Evolutionary conservation across 2,329 filamentous ascomycete species (phyloP).

Genomic region (Fusarium sublunatum): DNA sequence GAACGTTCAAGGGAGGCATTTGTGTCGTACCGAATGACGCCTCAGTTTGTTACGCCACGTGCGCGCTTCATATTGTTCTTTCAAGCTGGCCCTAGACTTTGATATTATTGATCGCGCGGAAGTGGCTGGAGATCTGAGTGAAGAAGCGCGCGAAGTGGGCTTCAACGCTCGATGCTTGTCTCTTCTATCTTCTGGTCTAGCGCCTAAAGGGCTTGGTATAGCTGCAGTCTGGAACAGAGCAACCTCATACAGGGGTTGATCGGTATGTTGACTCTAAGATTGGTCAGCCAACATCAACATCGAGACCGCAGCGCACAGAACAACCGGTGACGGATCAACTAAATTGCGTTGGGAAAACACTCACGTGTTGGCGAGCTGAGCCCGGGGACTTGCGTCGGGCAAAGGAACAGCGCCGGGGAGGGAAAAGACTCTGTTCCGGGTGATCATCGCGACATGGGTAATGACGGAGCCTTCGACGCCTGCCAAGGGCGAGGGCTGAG

Average conservation of each 20-base stretch:
- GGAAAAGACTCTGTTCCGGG: slow-evolving; percentile 19
- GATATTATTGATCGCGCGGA: slow-evolving; percentile 7
- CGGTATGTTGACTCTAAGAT: slow-evolving; percentile 10
- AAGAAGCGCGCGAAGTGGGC: slow-evolving; percentile 4
- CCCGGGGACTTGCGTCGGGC: background rate
- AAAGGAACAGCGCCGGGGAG: slow-evolving; percentile 21
- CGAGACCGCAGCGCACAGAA: too few relatives aligned
- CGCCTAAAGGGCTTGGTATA: slow-evolving; percentile 6
- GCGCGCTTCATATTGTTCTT: slow-evolving; percentile 20
- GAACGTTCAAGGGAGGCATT: background rate
- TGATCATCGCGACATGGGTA: slow-evolving; percentile 2
- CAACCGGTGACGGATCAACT: slow-evolving; percentile 2
- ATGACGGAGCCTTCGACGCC: slow-evolving; percentile 13
- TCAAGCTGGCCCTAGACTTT: slow-evolving; percentile 9
- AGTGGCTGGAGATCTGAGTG: slow-evolving; percentile 2
- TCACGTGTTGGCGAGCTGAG: slow-evolving; percentile 7
- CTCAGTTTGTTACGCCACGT: slow-evolving; percentile 26
- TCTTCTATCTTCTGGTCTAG: background rate
- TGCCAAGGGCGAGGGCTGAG: background rate
- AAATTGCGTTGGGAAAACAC: slow-evolving; percentile 3
- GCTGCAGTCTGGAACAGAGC: slow-evolving; percentile 15
- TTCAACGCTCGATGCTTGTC: background rate
- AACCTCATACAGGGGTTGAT: slow-evolving; percentile 16
- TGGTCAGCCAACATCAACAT: background rate
- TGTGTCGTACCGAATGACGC: slow-evolving; percentile 14